Evolutionary conservation across 148 eudicot genomes (phyloP).

Genomic region (Rhododendron vialii): DNA sequence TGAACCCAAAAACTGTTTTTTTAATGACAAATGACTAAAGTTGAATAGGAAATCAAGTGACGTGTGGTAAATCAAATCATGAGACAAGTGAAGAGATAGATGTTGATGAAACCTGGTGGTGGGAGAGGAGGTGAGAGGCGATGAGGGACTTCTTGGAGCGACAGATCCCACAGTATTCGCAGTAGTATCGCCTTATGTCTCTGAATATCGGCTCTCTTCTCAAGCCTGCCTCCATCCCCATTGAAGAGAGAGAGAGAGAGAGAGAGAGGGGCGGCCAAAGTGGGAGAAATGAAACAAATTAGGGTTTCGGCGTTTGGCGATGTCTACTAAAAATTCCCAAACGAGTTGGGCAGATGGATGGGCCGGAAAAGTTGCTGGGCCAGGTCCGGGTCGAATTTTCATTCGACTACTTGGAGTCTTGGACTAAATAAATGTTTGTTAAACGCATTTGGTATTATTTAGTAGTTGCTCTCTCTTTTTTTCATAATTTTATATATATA

Average conservation of each 20-base stretch:
- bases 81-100: neutral
- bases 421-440: too few species aligned
- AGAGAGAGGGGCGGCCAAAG: neutral
- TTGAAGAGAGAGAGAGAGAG: slow-evolving; percentile 5
- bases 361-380: neutral
- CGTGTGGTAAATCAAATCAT: neutral
- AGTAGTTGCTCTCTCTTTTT: too few species aligned
- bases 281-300: neutral
- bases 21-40: neutral
- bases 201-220: slow-evolving; percentile 44
- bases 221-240: slow-evolving; percentile 1
- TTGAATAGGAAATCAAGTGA: neutral
- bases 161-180: slow-evolving; percentile 57
- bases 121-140: slow-evolving; percentile 35
- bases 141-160: slow-evolving; percentile 56
- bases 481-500: too few species aligned
- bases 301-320: neutral
- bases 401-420: too few species aligned
- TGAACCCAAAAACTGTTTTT: neutral
- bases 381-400: neutral
- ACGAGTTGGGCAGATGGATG: neutral
- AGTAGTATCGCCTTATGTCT: slow-evolving; percentile 74
- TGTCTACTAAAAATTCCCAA: neutral
- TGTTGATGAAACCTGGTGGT: slow-evolving; percentile 36
- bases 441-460: too few species aligned